A percentile compares a stretch with the other conserved stretches of the same genome.
These are phyloP conservation scores for Manihot esculenta DNA, from an alignment of 441 rosid species.

Conservation along the genomic window DNA sequence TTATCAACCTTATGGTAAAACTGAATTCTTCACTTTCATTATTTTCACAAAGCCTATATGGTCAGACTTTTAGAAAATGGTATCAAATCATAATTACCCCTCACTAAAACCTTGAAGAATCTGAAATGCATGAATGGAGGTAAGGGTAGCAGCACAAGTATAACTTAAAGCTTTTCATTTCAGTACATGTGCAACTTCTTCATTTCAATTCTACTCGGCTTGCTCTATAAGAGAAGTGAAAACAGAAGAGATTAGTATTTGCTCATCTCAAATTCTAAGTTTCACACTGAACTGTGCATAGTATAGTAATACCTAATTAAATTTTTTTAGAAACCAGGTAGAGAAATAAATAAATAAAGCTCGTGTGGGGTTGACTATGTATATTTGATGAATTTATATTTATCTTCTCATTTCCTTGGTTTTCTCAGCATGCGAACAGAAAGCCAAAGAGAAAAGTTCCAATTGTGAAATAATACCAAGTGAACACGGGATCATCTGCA, in stretches of 20 bases:
- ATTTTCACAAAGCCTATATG: conserved; percentile 5
- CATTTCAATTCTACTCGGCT: neutral
- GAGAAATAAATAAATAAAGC: neutral
- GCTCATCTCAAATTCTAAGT: neutral
- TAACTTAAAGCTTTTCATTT: neutral
- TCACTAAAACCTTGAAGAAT: neutral
- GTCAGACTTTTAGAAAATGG: neutral
- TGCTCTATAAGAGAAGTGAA: neutral
- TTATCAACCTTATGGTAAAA: neutral
- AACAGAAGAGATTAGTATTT: neutral
- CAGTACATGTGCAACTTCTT: neutral
- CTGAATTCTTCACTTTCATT: neutral
- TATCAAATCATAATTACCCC: neutral
- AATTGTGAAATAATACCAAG: neutral
- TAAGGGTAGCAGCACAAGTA: neutral
- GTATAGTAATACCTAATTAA: neutral
- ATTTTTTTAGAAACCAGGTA: neutral
- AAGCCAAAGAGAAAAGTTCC: neutral
- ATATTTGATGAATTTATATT: neutral
- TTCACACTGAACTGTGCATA: neutral
- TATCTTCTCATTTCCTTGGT: conserved; percentile 2
- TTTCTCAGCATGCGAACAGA: conserved; percentile 14
- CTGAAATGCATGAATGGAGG: neutral
- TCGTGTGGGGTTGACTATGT: neutral
- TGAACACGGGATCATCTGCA: neutral